Percentiles rank a stretch among this genome's conserved stretches.
phyloP scores from a whole-genome alignment of 768 basidiomycete genomes.

The Chalciporus chontae region DNA sequence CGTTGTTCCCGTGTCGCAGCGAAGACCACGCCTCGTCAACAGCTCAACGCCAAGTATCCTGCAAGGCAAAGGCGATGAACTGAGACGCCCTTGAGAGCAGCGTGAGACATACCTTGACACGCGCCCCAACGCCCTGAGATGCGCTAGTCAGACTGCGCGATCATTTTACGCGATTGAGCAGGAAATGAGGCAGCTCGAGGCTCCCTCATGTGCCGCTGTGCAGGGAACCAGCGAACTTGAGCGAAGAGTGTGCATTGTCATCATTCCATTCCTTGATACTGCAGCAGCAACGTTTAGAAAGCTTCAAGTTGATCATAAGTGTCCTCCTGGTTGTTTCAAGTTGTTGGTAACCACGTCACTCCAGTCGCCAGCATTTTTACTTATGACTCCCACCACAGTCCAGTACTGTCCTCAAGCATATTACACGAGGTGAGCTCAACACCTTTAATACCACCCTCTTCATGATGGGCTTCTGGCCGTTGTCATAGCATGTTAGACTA shows the following conservation, averaged over 20 bases:
- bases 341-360: too few species aligned
- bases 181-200: constrained; percentile 20
- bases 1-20: neutral
- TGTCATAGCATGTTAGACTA: constrained; percentile 33
- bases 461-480: constrained; percentile 18
- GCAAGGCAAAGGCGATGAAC: neutral
- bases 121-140: constrained; percentile 18
- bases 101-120: constrained; percentile 8
- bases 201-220: constrained; percentile 23
- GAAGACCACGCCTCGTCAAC: too few species aligned
- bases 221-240: constrained; percentile 1
- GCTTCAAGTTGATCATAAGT: too few species aligned
- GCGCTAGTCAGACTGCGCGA: constrained; percentile 14
- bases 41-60: too few species aligned
- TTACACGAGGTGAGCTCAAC: neutral
- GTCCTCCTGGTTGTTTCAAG: too few species aligned
- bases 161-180: constrained; percentile 16
- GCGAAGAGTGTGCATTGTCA: neutral
- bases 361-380: too few species aligned
- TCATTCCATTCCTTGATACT: neutral
- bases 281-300: too few species aligned
- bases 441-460: neutral
- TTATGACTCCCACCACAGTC: too few species aligned
- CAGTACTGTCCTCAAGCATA: too few species aligned
- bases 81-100: neutral